phyloP scores from a whole-genome alignment of 148 eudicot species.

The Diospyros kaki region DNA sequence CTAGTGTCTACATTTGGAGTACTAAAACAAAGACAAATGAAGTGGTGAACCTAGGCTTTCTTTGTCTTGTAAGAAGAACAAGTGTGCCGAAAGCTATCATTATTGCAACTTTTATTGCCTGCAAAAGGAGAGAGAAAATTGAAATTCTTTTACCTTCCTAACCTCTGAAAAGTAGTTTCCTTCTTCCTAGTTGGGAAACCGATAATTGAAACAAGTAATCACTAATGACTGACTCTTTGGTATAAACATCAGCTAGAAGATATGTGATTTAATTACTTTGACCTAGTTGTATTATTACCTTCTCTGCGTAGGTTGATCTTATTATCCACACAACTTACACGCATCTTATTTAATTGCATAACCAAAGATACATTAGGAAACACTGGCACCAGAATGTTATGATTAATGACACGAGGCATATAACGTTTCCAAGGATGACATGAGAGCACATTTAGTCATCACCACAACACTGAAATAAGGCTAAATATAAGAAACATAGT shows the following conservation, averaged over 20 bases:
- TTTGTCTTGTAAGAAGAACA: conserved; percentile 67
- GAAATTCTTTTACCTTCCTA: neutral
- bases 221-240: neutral
- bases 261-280: neutral
- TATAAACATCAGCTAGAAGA: neutral
- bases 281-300: no score
- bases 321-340: no score
- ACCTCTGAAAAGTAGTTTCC: neutral
- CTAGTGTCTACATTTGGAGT: no score
- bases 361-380: no score
- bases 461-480: neutral
- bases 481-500: neutral
- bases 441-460: no score
- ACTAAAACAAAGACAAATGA: no score
- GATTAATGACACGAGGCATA: no score
- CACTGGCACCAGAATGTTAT: no score
- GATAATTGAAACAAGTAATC: neutral
- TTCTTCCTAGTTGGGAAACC: neutral
- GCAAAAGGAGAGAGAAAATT: conserved; percentile 6
- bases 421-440: no score
- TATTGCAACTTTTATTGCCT: conserved; percentile 67
- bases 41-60: conserved; percentile 51
- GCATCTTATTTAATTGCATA: no score
- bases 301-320: neutral
- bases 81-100: conserved; percentile 79